phyloP scores from a whole-genome alignment of 1,284 basidiomycete species.

The Ceratobasidium sp. region DNA sequence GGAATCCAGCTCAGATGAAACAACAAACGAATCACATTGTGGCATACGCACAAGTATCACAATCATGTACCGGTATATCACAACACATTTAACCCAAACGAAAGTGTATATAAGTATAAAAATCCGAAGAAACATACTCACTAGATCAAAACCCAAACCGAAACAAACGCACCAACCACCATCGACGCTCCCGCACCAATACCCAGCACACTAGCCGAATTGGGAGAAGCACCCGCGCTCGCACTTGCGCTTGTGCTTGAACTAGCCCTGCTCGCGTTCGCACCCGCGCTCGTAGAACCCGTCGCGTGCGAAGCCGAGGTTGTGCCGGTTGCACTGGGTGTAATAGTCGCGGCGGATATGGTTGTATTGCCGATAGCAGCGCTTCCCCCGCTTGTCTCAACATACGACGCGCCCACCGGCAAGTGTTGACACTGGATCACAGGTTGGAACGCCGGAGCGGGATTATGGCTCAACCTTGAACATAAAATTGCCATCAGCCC shows the following conservation, averaged over 20 bases:
- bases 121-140: neutral
- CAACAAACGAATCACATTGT: constrained; percentile 1
- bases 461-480: constrained; percentile 61
- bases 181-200: neutral
- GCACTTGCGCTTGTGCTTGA: neutral
- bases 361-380: constrained; percentile 59
- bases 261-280: neutral
- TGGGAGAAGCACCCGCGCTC: neutral
- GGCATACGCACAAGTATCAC: constrained; percentile 2
- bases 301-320: neutral
- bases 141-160: constrained; percentile 25
- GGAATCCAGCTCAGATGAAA: no score
- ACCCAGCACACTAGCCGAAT: neutral
- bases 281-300: neutral
- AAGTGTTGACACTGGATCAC: constrained; percentile 73
- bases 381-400: constrained; percentile 58
- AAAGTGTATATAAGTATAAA: neutral
- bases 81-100: neutral
- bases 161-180: neutral
- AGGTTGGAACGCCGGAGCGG: constrained; percentile 61
- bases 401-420: constrained; percentile 67
- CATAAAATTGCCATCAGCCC: neutral
- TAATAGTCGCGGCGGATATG: neutral
- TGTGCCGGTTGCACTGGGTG: neutral
- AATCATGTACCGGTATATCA: neutral